Base-by-base conservation (phyloP, 2,329 filamentous ascomycete genomes). In the Aspergillus thermomutatus region DNA sequence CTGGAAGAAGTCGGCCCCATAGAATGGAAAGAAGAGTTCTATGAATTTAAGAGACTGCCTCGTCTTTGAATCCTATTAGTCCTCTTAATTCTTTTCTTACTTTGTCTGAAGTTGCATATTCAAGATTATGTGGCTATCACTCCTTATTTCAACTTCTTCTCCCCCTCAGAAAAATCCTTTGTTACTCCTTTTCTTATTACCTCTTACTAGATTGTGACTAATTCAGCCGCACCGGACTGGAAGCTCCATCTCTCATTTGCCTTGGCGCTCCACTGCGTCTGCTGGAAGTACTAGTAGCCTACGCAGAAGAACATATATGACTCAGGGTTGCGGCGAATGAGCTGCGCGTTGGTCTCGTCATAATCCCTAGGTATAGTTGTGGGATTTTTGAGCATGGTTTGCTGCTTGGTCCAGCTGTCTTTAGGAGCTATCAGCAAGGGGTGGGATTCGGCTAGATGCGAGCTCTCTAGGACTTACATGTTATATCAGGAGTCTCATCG, bases 11-110 rank as follows among this genome's bases (percentile, higher is more conserved):
- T 57, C 19, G 55, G 47, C 34, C 40, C 55, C 19, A 41, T 53
- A 43, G 55, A 53, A 43, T 57, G 50, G 55, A 50, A 53, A 45
- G 50, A 57, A 43, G 46, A 53, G 27, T 53, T 57, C 45, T 57
- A 48, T 53, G 46, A 57, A 28, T 57, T 57, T 27, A 53, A 53
- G 55, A 37, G 10, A 37, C 31, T 37, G 31, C 31, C 31, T 37
- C 31, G 31, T 37, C 31, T 37, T 37, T 37, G 31, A 37, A 37
- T 37, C 4, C 31, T 7, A 17, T 37, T 37, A 4, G 31, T 37
- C 31, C 31, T 37, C 31, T 37, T 7, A 37, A 10, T 37, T 14
- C 31, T 37, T 37, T 37, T 37, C 31, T 37, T 37, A 37, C 31
- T 37, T 37, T 37, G 31, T 37, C 31, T 17, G 31, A 37, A 37